Conservation (phyloP, 2,329 filamentous ascomycete genomes). For the Magnaporthiopsis poae region DNA sequence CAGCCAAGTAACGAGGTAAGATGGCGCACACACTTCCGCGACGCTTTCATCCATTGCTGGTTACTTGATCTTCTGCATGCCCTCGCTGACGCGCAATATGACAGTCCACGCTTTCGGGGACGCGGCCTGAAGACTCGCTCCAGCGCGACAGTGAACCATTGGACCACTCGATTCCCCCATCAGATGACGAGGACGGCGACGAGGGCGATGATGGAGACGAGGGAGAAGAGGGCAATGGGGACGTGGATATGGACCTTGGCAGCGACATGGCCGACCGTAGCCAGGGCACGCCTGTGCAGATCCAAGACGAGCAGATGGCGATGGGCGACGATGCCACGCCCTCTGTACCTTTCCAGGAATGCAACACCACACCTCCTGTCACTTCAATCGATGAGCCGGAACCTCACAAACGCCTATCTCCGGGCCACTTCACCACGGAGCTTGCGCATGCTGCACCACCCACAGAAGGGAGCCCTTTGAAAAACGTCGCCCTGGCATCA, state of each 20-base stretch:
- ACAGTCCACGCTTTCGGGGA: background rate
- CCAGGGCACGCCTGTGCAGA: background rate
- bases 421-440: background rate
- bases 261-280: background rate
- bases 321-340: background rate
- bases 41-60: background rate
- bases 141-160: background rate
- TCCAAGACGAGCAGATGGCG: background rate
- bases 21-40: background rate
- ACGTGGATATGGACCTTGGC: slow-evolving; percentile 6
- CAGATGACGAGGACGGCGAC: slow-evolving; percentile 7
- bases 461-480: slow-evolving; percentile 6
- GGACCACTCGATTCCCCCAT: slow-evolving; percentile 5
- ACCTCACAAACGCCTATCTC: background rate
- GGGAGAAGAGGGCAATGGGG: slow-evolving; percentile 2
- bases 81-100: background rate
- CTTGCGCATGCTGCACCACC: background rate
- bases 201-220: slow-evolving; percentile 5
- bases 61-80: background rate
- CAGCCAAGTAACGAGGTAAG: background rate
- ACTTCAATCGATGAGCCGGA: background rate
- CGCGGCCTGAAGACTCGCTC: background rate
- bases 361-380: background rate
- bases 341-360: background rate
- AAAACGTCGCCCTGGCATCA: slow-evolving; percentile 6